Evolutionary conservation across 2,329 filamentous ascomycete genomes (phyloP), one percentile per base, ranked within the genome.

Genomic region (Fusarium abutilonis): DNA sequence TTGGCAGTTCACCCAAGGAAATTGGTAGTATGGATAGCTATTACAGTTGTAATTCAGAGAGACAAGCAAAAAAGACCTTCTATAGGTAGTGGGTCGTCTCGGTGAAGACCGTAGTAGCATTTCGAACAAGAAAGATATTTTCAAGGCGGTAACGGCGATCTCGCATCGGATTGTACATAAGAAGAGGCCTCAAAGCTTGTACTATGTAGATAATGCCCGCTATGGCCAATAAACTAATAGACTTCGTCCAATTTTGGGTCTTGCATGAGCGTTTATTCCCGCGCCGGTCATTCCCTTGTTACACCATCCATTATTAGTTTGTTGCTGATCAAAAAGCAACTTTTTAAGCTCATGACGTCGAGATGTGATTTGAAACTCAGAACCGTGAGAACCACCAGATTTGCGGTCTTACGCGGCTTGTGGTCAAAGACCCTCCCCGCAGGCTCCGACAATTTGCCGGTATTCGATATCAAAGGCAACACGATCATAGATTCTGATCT

Each of bases 351-450:
- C 53, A 70, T 70, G 66, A 70, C 65, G 61, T 70, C 52, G 56
- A 58, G 35, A 47, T 49, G 51, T n/a, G 19, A 44, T 42, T 53
- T 61, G 67, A 67, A 69, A 68, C 67, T 56, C 57, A 57, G 55
- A 62, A 49, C 65, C 58, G 67, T 54, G 56, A 57, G 55, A 62
- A 49, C 65, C 58, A 69, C 65, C 56, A 69, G 49, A 60, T 39
- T 60, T 56, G 26, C 34, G 46, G 23, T 43, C 52, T 68, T 50
- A 52, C 52, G 39, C 51, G 48, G 62, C 60, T 49, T 23, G 32
- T 40, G 31, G n/a, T 9, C 41, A 9, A 39, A 34, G 56, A 45
- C 58, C 63, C 63, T 64, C 63, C 35, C 19, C 19, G 19, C 19
- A 19, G 42, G 26, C 8, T 17, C 46, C 39, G 19, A 26, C 35